Percentiles rank a stretch among this genome's conserved stretches.
phyloP scores from a whole-genome alignment of 1,284 basidiomycete species.

The Thelephora terrestris region DNA sequence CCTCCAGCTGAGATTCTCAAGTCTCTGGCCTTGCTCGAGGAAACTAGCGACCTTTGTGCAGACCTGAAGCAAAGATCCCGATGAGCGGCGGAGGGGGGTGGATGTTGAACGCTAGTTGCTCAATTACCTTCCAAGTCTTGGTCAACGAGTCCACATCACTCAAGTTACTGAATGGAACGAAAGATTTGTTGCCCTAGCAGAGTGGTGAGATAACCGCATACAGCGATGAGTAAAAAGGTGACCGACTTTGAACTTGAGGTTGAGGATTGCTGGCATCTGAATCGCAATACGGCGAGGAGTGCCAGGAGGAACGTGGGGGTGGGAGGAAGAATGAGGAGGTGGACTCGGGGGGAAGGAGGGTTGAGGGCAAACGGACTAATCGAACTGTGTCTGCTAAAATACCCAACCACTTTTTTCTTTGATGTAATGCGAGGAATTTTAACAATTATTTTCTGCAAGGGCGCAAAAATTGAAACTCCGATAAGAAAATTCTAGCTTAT shows the following conservation, averaged over 20 bases:
- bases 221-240: slow-evolving; percentile 6
- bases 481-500: too few relatives aligned
- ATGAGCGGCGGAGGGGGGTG: slow-evolving; percentile 1
- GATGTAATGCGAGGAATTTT: too few relatives aligned
- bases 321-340: neutral
- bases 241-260: slow-evolving; percentile 77
- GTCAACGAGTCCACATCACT: slow-evolving; percentile 71
- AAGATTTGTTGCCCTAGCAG: slow-evolving; percentile 76
- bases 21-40: slow-evolving; percentile 76
- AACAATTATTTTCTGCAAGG: too few relatives aligned
- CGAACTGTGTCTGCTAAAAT: too few relatives aligned
- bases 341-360: neutral
- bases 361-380: neutral
- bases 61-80: slow-evolving; percentile 35
- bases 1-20: slow-evolving; percentile 81
- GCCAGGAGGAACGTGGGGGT: neutral
- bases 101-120: neutral
- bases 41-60: slow-evolving; percentile 79
- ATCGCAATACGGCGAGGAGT: neutral
- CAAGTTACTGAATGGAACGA: slow-evolving; percentile 80
- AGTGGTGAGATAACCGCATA: too few relatives aligned
- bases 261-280: slow-evolving; percentile 70
- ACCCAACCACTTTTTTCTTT: too few relatives aligned
- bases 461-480: too few relatives aligned
- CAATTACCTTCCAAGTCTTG: slow-evolving; percentile 73